Base-by-base conservation (phyloP, 1,284 basidiomycete species). In the Takashimella tepidaria region DNA sequence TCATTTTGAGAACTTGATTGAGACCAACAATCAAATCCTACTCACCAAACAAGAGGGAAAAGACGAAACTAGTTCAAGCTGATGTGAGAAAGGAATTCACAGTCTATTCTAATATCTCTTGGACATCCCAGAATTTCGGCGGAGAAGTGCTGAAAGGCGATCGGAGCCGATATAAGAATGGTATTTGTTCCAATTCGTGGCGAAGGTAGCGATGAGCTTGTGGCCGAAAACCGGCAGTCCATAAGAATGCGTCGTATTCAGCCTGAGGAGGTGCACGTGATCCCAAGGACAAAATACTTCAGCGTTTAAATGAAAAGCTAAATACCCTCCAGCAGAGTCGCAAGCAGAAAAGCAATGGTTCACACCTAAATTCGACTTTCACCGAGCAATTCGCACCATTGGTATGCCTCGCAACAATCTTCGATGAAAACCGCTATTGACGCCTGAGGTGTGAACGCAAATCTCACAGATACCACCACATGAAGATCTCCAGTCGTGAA, bases 401-500 rank as follows among this genome's bases (percentile, higher is more conserved):
- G 25, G 16, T 52, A 55, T 0, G 66, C 62, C 41, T 62, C 59
- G 4, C 52, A 26, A 31, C 45, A 48, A 45, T 70, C 68, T 16
- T 61, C 26, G 19, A 64, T 27, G 49, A 59, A 54, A 24, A 69
- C 65, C 6, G 22, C 21, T 13, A 69, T 20, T 8, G 19, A 21
- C 10, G 58, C 65, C 21, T 68, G 60, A 3, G 68, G 68, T 22
- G 53, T 53, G 31, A 64, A 59, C 3, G 67, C 57, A 55, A 67
- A 69, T 3, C 56, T 61, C 2, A 63, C 59, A 4, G 66, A 68
- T 8, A 68, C 63, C 40, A 68, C 63, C 40, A 70, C 57, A 27
- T 63, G 62, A 45, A 63, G 69, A 2, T 57, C 60, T 2, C 49
- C 19, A 10, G 47, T 41, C 1, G 23, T 42, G 52, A 70, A 67